phyloP scores from a whole-genome alignment of 176 grass and related monocot species.

The Juncus inflexus region DNA sequence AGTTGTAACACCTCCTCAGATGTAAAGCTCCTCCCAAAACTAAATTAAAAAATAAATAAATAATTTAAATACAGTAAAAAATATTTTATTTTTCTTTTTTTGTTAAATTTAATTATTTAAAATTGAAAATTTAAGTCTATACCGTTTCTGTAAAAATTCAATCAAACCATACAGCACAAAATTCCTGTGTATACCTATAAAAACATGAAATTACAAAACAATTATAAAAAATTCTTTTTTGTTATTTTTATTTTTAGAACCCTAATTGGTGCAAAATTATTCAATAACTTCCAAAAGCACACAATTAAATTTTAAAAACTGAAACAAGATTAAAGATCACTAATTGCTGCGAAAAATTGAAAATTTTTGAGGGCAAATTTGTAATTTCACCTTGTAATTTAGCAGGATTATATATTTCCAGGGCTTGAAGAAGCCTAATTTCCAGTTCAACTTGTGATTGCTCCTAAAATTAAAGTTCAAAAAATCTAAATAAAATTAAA shows the following conservation, averaged over 20 bases:
- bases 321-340: too few species aligned
- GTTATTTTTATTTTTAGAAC: too few species aligned
- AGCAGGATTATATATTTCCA: slow-evolving; percentile 38
- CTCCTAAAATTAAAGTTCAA: slow-evolving; percentile 31
- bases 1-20: slow-evolving; percentile 80
- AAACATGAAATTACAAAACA: neutral
- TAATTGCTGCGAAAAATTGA: too few species aligned
- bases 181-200: slow-evolving; percentile 77
- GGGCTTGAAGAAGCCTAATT: slow-evolving; percentile 33
- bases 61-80: neutral
- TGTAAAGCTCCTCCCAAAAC: slow-evolving; percentile 70
- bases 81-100: neutral
- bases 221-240: neutral
- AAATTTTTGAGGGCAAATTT: neutral
- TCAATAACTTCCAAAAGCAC: too few species aligned
- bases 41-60: slow-evolving; percentile 30
- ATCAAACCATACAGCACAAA: slow-evolving; percentile 90
- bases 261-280: too few species aligned
- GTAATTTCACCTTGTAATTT: slow-evolving; percentile 33
- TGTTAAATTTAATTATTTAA: neutral
- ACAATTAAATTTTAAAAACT: too few species aligned
- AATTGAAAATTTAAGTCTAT: neutral
- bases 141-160: slow-evolving; percentile 79
- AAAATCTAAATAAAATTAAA: neutral
- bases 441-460: slow-evolving; percentile 48